phyloP scores from a whole-genome alignment of 345 rosid genomes.

The Arabidopsis thaliana region TAIR10.1 NC_003070.9:26714001-26714500 shows the following conservation, averaged over 20 bases:
- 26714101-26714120: conserved; percentile 26
- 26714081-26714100: conserved; percentile 20
- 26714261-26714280: conserved; percentile 4
- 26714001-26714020: conserved; percentile 24
- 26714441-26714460: too few species aligned
- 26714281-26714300: background rate
- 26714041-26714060: background rate
- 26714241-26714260: background rate
- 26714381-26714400: too few species aligned
- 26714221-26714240: background rate
- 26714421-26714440: too few species aligned
- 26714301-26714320: background rate
- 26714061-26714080: conserved; percentile 20
- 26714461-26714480: too few species aligned
- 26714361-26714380: too few species aligned
- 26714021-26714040: conserved; percentile 8
- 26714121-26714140: conserved; percentile 14
- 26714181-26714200: conserved; percentile 18
- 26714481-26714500: too few species aligned
- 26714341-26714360: background rate
- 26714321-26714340: conserved; percentile 13
- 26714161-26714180: conserved; percentile 22
- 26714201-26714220: conserved; percentile 13
- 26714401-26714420: too few species aligned
- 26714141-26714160: conserved; percentile 29